Percentiles rank a stretch among this genome's conserved stretches.
Conservation (phyloP, 1,139 yeast species). For the Candida albicans region DNA sequence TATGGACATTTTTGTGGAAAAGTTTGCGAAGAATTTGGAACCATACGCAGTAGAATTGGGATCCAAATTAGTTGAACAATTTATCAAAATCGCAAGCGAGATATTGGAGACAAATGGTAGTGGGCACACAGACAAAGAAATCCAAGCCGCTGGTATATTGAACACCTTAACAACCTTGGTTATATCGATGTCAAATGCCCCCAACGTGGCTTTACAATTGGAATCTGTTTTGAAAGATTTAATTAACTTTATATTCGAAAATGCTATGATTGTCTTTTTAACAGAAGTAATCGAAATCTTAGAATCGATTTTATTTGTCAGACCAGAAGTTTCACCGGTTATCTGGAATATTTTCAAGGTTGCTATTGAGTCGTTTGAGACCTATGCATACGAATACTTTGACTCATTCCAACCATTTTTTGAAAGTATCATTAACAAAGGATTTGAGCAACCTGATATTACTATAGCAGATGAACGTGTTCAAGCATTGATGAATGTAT, state of each 20-base stretch:
- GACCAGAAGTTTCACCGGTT: slow-evolving; percentile 43
- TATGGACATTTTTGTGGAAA: slow-evolving; percentile 58
- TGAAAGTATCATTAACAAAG: slow-evolving; percentile 48
- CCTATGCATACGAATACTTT: slow-evolving; percentile 54
- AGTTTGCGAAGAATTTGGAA: slow-evolving; percentile 52
- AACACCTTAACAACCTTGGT: slow-evolving; percentile 54
- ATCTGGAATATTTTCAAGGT: slow-evolving; percentile 48
- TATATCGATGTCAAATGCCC: slow-evolving; percentile 51
- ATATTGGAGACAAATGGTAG: slow-evolving; percentile 33
- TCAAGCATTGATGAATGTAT: slow-evolving; percentile 38
- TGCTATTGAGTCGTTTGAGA: slow-evolving; percentile 49
- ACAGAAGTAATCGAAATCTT: slow-evolving; percentile 51
- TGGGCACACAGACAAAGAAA: slow-evolving; percentile 47
- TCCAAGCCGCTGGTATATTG: slow-evolving; percentile 52
- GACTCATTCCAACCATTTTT: slow-evolving; percentile 52
- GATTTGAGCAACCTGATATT: slow-evolving; percentile 37
- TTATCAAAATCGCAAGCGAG: slow-evolving; percentile 45
- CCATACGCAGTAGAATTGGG: slow-evolving; percentile 57
- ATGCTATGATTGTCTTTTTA: slow-evolving; percentile 48
- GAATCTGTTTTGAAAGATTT: slow-evolving; percentile 42
- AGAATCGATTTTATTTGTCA: slow-evolving; percentile 46
- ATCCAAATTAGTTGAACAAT: slow-evolving; percentile 48
- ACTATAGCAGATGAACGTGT: slow-evolving; percentile 40
- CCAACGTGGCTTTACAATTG: slow-evolving; percentile 42
- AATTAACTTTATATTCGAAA: slow-evolving; percentile 47